Evolutionary conservation across 2,329 filamentous ascomycete genomes (phyloP).

Genomic region (Colletotrichum plurivorum): DNA sequence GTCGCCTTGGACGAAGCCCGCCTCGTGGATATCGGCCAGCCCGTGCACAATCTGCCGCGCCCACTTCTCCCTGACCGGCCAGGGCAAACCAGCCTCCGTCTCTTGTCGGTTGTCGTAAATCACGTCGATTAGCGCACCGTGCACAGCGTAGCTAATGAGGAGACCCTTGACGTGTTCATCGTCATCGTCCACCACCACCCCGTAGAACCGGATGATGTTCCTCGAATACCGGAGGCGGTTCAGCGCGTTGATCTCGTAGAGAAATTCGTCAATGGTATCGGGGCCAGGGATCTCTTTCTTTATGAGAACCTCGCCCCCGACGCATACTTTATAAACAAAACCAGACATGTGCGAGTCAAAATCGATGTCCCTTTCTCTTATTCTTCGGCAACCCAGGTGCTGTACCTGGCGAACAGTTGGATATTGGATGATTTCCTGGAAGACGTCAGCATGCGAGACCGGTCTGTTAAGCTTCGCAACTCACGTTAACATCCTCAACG

Average conservation of each 20-base stretch:
- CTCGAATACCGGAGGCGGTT: conserved; percentile 79
- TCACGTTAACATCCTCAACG: conserved; percentile 90
- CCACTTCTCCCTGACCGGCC: conserved; percentile 86
- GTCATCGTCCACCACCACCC: conserved; percentile 86
- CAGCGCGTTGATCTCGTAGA: conserved; percentile 98
- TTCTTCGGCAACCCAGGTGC: conserved; percentile 77
- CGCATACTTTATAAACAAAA: conserved; percentile 93
- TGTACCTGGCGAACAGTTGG: conserved; percentile 80
- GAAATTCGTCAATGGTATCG: conserved; percentile 94
- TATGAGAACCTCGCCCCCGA: conserved; percentile 80
- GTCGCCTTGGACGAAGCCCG: conserved; percentile 96
- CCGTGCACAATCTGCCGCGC: conserved; percentile 92
- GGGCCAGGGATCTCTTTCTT: conserved; percentile 99
- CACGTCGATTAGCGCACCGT: conserved; percentile 90
- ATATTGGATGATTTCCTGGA: conserved; percentile 87
- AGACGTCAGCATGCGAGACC: conserved; percentile 11
- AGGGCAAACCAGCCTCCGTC: conserved; percentile 70
- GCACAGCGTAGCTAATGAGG: conserved; percentile 88
- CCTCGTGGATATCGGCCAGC: conserved; percentile 92
- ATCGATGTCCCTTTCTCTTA: conserved; percentile 80
- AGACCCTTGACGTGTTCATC: conserved; percentile 85
- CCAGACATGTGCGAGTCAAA: conserved; percentile 96
- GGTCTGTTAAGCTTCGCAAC: conserved; percentile 48
- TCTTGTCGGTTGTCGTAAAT: conserved; percentile 83
- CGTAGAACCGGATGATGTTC: conserved; percentile 88